These are phyloP conservation scores for Hymenoscyphus salicellus DNA, from an alignment of 2,329 filamentous ascomycete species.

Conservation along the genomic window DNA sequence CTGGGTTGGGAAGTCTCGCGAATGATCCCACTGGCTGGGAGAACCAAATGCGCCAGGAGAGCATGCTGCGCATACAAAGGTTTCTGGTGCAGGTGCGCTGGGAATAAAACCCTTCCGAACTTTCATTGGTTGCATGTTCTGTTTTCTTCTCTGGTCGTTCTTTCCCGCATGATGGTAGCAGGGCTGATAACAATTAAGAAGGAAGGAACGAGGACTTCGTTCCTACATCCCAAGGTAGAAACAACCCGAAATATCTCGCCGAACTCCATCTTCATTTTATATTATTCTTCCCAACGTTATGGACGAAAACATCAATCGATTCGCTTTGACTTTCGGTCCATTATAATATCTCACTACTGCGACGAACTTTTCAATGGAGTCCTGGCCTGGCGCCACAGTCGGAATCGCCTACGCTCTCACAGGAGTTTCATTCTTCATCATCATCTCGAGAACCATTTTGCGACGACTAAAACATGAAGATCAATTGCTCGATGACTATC, in stretches of 20 bases:
- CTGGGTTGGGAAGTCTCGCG: neutral
- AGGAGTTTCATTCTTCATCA: conserved; percentile 20
- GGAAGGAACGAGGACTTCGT: too few species aligned
- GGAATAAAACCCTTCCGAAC: too few species aligned
- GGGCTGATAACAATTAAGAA: too few species aligned
- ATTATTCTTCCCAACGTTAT: neutral
- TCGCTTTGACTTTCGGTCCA: neutral
- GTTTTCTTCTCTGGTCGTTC: too few species aligned
- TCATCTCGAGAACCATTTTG: conserved; percentile 22
- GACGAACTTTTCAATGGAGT: conserved; percentile 3
- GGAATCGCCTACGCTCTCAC: conserved; percentile 22
- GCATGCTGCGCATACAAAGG: too few species aligned
- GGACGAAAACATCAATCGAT: neutral
- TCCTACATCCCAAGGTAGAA: too few species aligned
- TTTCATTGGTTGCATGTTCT: too few species aligned
- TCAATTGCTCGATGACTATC: conserved; percentile 25
- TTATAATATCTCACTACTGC: neutral
- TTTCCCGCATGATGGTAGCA: too few species aligned
- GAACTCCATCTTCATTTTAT: neutral
- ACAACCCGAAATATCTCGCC: too few species aligned
- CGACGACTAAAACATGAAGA: conserved; percentile 25
- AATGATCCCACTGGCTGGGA: too few species aligned
- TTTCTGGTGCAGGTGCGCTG: too few species aligned
- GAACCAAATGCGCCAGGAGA: too few species aligned
- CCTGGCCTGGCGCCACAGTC: conserved; percentile 11